Base-by-base conservation (phyloP, 176 grass and related monocot species). In the Bolboschoenus planiculmis region DNA sequence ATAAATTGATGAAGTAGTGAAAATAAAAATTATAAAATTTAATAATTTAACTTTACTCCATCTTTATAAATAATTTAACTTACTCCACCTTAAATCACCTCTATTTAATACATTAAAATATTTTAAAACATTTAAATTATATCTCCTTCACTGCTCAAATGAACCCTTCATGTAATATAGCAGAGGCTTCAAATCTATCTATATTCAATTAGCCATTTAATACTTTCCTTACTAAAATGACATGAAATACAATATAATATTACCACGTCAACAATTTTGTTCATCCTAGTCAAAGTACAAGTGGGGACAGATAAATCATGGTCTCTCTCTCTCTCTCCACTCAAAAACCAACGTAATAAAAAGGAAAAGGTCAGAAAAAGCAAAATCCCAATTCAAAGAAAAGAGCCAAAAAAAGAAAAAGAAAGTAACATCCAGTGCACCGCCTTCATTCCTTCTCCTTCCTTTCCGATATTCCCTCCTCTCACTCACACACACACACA, bases 321-420 rank as follows among this genome's bases (percentile, higher is more conserved):
- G 78, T 15, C 33, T 20, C 14, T 56, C 30, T 20, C 14, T 56
- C 30, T 9, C 59, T 74, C 33, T 59, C 51, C 55, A 42, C 40
- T 47, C 39, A 63, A 82, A 82, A 46, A 46, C 23, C 79, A 82
- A 66, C 58, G 79, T 82, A 82, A 65, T 13, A 82, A 82, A 63
- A 34, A 44, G 56, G 42, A n/a, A 62, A 65, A 82, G n/a, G 58
- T 65, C 80, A 31, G 16, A 44, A 82, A 82, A 82, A 82, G 80
- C 80, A 82, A 82, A 82, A 80, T 60, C 54, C 14, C n/a, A 61
- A 62, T 82, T 82, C 14, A 65, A 82, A 62, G 26, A 76, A 85
- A 85, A 71, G 62, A 50, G 20, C 3, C 29, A 27, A 78, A 37
- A 78, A 3, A 21, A 36, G 29, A 2, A 58, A 66, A 65, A 33